Evolutionary conservation across 2,329 filamentous ascomycete genomes (phyloP).

Genomic region (Epichloe scottii): DNA sequence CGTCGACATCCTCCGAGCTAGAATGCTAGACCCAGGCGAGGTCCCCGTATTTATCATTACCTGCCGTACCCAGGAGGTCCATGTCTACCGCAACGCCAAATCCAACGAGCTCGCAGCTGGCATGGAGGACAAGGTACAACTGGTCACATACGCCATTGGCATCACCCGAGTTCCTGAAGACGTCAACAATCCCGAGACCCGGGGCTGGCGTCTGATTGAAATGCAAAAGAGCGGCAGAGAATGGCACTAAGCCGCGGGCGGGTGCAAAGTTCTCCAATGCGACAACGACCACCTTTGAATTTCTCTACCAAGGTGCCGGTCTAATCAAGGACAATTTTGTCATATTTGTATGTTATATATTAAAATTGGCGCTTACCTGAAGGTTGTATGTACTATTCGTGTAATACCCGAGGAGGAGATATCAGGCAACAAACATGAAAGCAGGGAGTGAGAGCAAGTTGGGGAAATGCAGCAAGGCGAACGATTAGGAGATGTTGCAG

Average conservation of each 20-base stretch:
- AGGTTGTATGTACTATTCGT: conserved; percentile 10
- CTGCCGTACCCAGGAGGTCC: conserved; percentile 91
- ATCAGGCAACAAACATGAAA: not conserved
- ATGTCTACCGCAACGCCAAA: conserved; percentile 91
- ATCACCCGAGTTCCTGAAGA: conserved; percentile 90
- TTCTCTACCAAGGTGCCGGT: not conserved
- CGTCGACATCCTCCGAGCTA: conserved; percentile 74
- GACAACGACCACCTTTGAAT: not conserved
- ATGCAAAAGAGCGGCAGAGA: conserved; percentile 96
- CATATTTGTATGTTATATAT: conserved; percentile 3
- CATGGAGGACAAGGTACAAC: conserved; percentile 97
- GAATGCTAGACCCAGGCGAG: conserved; percentile 74
- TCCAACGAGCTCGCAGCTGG: conserved; percentile 79
- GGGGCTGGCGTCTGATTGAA: conserved; percentile 95
- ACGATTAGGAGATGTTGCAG: conserved; percentile 11
- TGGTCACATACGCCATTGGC: conserved; percentile 96
- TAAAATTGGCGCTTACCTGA: not conserved
- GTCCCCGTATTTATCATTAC: conserved; percentile 95
- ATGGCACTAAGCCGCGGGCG: conserved; percentile 42
- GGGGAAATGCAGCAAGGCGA: not conserved
- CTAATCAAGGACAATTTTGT: not conserved
- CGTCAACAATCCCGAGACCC: conserved; percentile 90
- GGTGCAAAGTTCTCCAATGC: not conserved
- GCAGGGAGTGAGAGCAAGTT: not conserved
- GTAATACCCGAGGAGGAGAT: conserved; percentile 5